These are phyloP conservation scores for Manihot esculenta DNA, from an alignment of 441 rosid genomes.

Conservation along the genomic window DNA sequence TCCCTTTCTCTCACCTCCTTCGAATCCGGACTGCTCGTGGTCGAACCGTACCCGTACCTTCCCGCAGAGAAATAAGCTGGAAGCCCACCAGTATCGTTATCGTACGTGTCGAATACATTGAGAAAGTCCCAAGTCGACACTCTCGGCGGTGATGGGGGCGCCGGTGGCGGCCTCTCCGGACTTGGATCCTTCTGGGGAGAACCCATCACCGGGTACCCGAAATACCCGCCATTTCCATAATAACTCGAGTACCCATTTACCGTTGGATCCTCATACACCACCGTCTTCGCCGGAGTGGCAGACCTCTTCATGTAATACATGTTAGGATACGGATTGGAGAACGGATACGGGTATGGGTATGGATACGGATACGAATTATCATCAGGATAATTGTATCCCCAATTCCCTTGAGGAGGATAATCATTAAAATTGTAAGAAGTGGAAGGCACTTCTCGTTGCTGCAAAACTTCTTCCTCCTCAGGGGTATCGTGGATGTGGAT, in stretches of 20 bases:
- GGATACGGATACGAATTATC: conserved; percentile 8
- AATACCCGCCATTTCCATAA: conserved; percentile 45
- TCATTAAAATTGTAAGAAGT: conserved; percentile 11
- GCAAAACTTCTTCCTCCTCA: conserved; percentile 12
- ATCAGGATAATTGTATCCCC: conserved; percentile 23
- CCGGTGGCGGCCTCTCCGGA: conserved; percentile 49
- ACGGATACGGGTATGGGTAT: conserved; percentile 7
- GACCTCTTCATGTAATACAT: conserved; percentile 78
- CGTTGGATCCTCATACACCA: conserved; percentile 65
- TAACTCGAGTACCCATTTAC: conserved; percentile 45
- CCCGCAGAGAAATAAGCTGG: conserved; percentile 33
- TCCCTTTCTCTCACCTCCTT: conserved; percentile 93
- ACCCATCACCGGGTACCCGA: conserved; percentile 47
- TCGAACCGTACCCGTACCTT: conserved; percentile 50
- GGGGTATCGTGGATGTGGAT: conserved; percentile 42
- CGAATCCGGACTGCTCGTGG: conserved; percentile 80
- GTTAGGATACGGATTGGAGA: conserved; percentile 28
- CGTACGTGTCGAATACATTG: conserved; percentile 68
- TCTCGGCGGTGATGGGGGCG: conserved; percentile 82
- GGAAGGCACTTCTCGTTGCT: conserved; percentile 14
- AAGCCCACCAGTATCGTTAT: conserved; percentile 37
- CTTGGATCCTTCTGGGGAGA: conserved; percentile 38
- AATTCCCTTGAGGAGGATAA: conserved; percentile 36
- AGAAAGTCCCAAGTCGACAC: conserved; percentile 84
- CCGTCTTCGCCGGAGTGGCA: conserved; percentile 58